Percentiles rank a stretch among this genome's conserved stretches.
Conservation (phyloP, 371 early-diverging fungal genomes). For the Rozella allomycis region DNA sequence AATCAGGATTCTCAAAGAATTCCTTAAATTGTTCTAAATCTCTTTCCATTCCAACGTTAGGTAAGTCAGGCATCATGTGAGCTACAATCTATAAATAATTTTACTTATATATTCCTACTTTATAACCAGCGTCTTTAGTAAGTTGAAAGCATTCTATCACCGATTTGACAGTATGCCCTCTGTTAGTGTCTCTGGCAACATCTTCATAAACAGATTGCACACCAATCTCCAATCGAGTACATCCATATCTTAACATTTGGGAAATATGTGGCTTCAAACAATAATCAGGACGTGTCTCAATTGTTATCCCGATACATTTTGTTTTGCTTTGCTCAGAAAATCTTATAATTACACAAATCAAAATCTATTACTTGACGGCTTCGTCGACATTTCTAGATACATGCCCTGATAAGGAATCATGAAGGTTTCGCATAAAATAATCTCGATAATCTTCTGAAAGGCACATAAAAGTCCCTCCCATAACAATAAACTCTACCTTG, state of each 20-base stretch:
- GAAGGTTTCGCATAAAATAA: slow-evolving; percentile 92
- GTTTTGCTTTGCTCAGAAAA: slow-evolving; percentile 86
- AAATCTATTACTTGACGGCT: slow-evolving; percentile 45
- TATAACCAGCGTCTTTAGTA: slow-evolving; percentile 98
- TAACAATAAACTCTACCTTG: slow-evolving; percentile 97
- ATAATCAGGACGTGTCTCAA: slow-evolving; percentile 99
- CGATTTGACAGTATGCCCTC: slow-evolving; percentile 96
- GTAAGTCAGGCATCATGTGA: slow-evolving; percentile 99
- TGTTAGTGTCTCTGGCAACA: slow-evolving; percentile 97
- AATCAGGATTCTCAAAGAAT: slow-evolving; percentile 97
- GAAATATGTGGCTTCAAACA: slow-evolving; percentile 91
- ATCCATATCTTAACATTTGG: slow-evolving; percentile 98
- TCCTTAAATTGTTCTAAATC: slow-evolving; percentile 98
- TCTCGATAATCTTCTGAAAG: slow-evolving; percentile 84
- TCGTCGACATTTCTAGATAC: slow-evolving; percentile 73
- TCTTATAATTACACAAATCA: slow-evolving; percentile 6
- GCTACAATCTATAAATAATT: no score
- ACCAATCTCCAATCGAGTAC: slow-evolving; percentile 98
- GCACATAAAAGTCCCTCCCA: slow-evolving; percentile 99
- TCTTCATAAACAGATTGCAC: slow-evolving; percentile 99
- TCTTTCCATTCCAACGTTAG: slow-evolving; percentile 98
- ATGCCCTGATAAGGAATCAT: slow-evolving; percentile 93
- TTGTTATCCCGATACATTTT: slow-evolving; percentile 99
- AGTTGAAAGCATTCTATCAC: slow-evolving; percentile 93
- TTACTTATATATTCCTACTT: no score